Percentiles rank a stretch among this genome's conserved stretches.
Evolutionary conservation across 2,329 filamentous ascomycete species (phyloP).

Genomic region (Fusarium sp.): DNA sequence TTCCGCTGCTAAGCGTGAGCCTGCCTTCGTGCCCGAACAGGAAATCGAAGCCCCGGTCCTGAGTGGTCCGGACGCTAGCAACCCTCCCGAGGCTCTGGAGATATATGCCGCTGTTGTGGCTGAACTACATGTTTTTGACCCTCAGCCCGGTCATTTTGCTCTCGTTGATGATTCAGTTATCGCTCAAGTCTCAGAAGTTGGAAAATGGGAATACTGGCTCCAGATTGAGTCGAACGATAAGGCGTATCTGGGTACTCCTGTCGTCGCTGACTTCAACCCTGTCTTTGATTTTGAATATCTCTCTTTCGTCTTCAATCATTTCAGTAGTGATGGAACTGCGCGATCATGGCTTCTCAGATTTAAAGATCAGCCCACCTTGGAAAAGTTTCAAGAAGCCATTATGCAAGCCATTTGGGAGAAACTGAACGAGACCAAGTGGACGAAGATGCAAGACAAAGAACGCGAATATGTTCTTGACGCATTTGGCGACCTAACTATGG

Average conservation of each 20-base stretch:
- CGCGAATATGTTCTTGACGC: conserved; percentile 94
- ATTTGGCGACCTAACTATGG: conserved; percentile 93
- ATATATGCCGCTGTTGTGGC: conserved; percentile 78
- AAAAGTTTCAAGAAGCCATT: conserved; percentile 90
- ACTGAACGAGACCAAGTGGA: conserved; percentile 93
- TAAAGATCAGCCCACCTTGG: conserved; percentile 80
- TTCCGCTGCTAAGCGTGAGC: conserved; percentile 56
- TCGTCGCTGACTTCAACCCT: conserved; percentile 92
- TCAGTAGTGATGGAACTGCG: conserved; percentile 84
- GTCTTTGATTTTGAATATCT: conserved; percentile 99
- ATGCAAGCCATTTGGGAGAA: conserved; percentile 98
- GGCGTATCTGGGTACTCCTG: conserved; percentile 86
- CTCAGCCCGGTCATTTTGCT: conserved; percentile 84
- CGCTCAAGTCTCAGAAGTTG: conserved; percentile 84
- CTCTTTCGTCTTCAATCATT: conserved; percentile 99
- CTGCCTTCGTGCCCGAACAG: conserved; percentile 45
- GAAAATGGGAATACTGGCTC: conserved; percentile 95
- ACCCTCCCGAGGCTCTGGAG: conserved; percentile 74
- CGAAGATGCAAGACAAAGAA: conserved; percentile 89
- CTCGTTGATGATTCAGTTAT: conserved; percentile 78
- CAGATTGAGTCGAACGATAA: conserved; percentile 80
- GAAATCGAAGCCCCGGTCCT: conserved; percentile 43
- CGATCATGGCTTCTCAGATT: conserved; percentile 97
- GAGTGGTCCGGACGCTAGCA: conserved; percentile 34
- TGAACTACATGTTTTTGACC: conserved; percentile 94